A percentile compares a stretch with the other conserved stretches of the same genome.
phyloP scores from a whole-genome alignment of 495 filamentous ascomycete species.

The Cryomyces antarcticus region DNA sequence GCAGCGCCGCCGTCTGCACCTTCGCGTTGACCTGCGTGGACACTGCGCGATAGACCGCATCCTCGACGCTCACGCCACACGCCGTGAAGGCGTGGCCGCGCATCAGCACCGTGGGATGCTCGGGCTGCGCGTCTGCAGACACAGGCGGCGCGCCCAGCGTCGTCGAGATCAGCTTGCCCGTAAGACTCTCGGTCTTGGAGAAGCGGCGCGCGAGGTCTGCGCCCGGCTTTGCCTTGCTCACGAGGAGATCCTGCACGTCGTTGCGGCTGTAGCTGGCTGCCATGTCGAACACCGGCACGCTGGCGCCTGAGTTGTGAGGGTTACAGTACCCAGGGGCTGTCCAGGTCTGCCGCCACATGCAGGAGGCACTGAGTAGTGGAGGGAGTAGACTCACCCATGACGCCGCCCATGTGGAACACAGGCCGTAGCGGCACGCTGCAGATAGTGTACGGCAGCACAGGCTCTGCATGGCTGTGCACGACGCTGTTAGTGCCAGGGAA shows the following conservation, averaged over 20 bases:
- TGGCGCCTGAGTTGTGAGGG: conserved; percentile 2
- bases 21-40: conserved; percentile 17
- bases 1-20: conserved; percentile 14
- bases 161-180: neutral
- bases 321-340: neutral
- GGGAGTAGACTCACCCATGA: conserved; percentile 18
- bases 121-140: conserved; percentile 6
- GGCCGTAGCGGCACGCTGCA: conserved; percentile 22
- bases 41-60: conserved; percentile 17
- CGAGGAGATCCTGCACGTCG: conserved; percentile 18
- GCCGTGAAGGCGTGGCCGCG: conserved; percentile 19
- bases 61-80: conserved; percentile 12
- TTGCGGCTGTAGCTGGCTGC: conserved; percentile 10
- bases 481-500: conserved; percentile 25
- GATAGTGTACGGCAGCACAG: conserved; percentile 27
- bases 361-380: neutral
- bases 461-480: conserved; percentile 26
- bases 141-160: neutral
- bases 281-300: conserved; percentile 17
- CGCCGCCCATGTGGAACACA: conserved; percentile 28
- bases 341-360: too few species aligned
- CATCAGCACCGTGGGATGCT: conserved; percentile 17
- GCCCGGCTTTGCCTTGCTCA: conserved; percentile 24
- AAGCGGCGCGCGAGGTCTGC: conserved; percentile 22
- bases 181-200: conserved; percentile 12